Conservation (phyloP, 129 eudicot species). For the sunflower (Helianthus annuus) region HanXRQr2.0-SUNRISE NC_035443.2:14870061-14870560, state of each 20-base stretch:
- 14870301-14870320: not conserved
- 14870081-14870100: conserved; percentile 95
- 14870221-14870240: not conserved
- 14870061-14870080: conserved; percentile 98
- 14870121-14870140: conserved; percentile 7
- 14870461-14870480: conserved; percentile 82
- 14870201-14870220: not conserved
- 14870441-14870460: conserved; percentile 97
- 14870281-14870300: not conserved
- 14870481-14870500: conserved; percentile 68
- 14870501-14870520: conserved; percentile 21
- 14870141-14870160: not conserved
- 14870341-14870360: not conserved
- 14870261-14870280: not conserved
- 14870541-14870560: not conserved
- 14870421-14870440: conserved; percentile 98
- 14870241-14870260: not conserved
- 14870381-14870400: not conserved
- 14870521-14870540: conserved; percentile 17
- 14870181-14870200: not conserved
- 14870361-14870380: not conserved
- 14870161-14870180: not conserved
- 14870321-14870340: no score
- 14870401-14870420: conserved; percentile 12
- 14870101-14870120: conserved; percentile 94